phyloP scores from a whole-genome alignment of 495 filamentous ascomycete species.

The Hypomontagnella submonticulosa region DNA sequence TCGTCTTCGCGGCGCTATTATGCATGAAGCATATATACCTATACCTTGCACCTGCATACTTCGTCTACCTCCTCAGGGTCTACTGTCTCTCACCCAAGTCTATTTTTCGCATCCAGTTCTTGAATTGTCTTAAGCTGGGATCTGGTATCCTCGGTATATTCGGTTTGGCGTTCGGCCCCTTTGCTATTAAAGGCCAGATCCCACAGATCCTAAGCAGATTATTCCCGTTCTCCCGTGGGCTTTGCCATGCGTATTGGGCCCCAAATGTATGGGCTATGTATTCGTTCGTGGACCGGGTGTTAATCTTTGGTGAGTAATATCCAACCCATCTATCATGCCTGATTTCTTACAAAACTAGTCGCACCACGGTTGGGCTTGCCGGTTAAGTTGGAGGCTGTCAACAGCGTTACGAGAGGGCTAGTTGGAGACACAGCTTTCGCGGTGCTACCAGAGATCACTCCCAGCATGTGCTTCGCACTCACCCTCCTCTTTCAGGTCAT shows the following conservation, averaged over 20 bases:
- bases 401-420: conserved; percentile 90
- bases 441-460: conserved; percentile 86
- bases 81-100: conserved; percentile 89
- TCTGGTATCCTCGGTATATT: conserved; percentile 77
- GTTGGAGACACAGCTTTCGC: conserved; percentile 97
- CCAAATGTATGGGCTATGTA: conserved; percentile 98
- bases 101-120: conserved; percentile 77
- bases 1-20: conserved; percentile 83
- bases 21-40: conserved; percentile 99
- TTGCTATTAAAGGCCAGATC: conserved; percentile 85
- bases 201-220: conserved; percentile 85
- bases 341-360: conserved; percentile 61
- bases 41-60: conserved; percentile 95
- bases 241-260: conserved; percentile 99
- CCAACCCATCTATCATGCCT: conserved; percentile 4
- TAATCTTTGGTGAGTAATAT: conserved; percentile 76
- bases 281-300: conserved; percentile 83
- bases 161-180: conserved; percentile 88
- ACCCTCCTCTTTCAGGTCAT: conserved; percentile 87
- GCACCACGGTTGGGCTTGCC: conserved; percentile 80
- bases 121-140: conserved; percentile 85
- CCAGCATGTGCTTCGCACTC: conserved; percentile 79
- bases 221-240: conserved; percentile 91
- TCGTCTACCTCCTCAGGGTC: conserved; percentile 81
- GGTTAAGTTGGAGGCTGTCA: conserved; percentile 77